Evolutionary conservation across 208 protist genomes (phyloP), one percentile per base, ranked within the genome.

Genomic region (Wallacemonas sp.): DNA sequence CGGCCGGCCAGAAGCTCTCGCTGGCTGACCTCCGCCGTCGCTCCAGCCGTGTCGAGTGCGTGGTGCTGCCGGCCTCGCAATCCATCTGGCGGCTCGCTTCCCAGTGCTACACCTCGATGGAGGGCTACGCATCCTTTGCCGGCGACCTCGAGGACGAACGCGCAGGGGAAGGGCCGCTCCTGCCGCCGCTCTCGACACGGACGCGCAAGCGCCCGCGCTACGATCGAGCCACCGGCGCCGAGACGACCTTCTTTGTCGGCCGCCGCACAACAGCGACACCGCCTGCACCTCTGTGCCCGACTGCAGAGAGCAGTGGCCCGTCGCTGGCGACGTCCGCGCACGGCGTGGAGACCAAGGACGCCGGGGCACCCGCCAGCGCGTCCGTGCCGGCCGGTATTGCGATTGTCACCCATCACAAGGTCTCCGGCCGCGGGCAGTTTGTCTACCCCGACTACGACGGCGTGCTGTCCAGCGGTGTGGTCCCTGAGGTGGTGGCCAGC

Each of bases 401-500:
- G 1, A 90, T 96, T 61, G 79, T 96, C 18, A 84, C 81, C n/a
- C 86, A 94, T 54, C 91, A 96, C 78, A 94, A 94, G 74, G 64
- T 94, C 28, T 76, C 64, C 20, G 91, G 91, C 3, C 74, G 69
- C 18, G 66, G 72, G 25, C 20, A 68, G 33, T 96, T 96, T 65
- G 72, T 89, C 18, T 94, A 94, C 65, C 86, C 84, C 20, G 91
- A 96, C 59, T 81, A 94, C 65, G 91, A 96, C 69, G 91, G 91
- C 38, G 88, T 96, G 46, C 74, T 96, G 12, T 86, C 83, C 1
- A 59, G 72, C n/a, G 91, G 91, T 16, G 70, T 90, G 39, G 85
- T 94, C 39, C 91, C 88, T 23, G 67, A 84, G 73, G 81, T 96
- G 42, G 76, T 93, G 0, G 57, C 81, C 12, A 91, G 81, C 0